Evolutionary conservation across 2,329 filamentous ascomycete species (phyloP).

Genomic region (Colletotrichum sp.): DNA sequence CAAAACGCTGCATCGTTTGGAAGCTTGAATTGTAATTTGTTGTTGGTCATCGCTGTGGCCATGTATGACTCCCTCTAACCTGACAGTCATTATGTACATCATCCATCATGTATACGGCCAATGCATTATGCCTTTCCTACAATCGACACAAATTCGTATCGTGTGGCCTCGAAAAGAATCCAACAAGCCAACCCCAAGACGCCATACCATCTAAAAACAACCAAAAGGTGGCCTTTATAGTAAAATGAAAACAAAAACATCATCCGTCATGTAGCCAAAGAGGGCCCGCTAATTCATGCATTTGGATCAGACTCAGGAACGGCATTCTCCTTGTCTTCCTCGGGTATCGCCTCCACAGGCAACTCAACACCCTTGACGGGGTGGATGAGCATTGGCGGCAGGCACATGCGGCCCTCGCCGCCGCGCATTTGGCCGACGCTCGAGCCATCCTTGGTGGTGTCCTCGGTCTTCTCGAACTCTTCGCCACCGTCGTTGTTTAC

Average conservation of each 20-base stretch:
- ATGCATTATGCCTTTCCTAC: constrained; percentile 18
- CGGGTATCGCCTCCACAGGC: constrained; percentile 62
- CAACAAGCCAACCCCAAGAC: constrained; percentile 18
- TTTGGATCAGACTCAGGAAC: constrained; percentile 56
- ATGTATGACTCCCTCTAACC: constrained; percentile 17
- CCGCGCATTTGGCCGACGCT: constrained; percentile 61
- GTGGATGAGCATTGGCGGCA: constrained; percentile 88
- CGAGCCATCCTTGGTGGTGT: constrained; percentile 54
- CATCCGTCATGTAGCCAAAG: constrained; percentile 2
- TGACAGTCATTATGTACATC: constrained; percentile 20
- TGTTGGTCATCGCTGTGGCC: background rate
- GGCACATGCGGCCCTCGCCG: constrained; percentile 85
- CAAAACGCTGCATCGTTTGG: background rate
- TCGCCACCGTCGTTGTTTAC: constrained; percentile 82
- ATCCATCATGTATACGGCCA: constrained; percentile 18
- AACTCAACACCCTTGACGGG: constrained; percentile 80
- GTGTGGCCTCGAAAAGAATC: constrained; percentile 4
- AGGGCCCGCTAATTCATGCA: constrained; percentile 30
- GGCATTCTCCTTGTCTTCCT: constrained; percentile 44
- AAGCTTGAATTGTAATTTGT: background rate
- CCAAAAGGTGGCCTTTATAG: constrained; percentile 3
- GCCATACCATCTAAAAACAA: constrained; percentile 13
- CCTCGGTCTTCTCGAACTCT: constrained; percentile 69
- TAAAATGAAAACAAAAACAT: background rate
- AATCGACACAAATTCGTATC: constrained; percentile 1